Percentiles rank a stretch among this genome's conserved stretches.
phyloP scores from a whole-genome alignment of 129 eudicot species.

The Gnaphalium uliginosum region DNA sequence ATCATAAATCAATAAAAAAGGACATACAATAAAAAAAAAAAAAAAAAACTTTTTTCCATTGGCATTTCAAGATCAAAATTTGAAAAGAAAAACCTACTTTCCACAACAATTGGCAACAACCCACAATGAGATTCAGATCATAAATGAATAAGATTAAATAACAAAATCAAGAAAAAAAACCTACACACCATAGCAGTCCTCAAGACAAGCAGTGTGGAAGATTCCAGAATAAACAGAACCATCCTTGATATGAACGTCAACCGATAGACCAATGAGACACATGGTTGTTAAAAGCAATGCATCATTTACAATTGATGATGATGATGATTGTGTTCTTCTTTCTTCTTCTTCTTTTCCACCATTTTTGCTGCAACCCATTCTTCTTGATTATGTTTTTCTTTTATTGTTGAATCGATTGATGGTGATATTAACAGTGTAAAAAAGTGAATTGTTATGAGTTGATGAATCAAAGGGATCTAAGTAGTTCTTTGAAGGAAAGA shows the following conservation, averaged over 20 bases:
- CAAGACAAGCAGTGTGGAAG: conserved; percentile 63
- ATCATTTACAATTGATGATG: conserved; percentile 38
- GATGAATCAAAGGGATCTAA: conserved; percentile 32
- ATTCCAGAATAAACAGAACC: conserved; percentile 74
- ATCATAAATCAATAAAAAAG: background rate
- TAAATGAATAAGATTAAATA: background rate
- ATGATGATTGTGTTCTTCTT: conserved; percentile 20
- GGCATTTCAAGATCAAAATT: conserved; percentile 13
- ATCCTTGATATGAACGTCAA: conserved; percentile 77
- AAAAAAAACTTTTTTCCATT: background rate
- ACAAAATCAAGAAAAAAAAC: background rate
- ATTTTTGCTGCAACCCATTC: conserved; percentile 52
- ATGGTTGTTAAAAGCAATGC: conserved; percentile 71
- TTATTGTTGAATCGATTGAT: background rate
- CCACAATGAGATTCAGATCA: conserved; percentile 1
- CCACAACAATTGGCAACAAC: conserved; percentile 4
- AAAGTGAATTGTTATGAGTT: conserved; percentile 17
- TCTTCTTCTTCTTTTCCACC: conserved; percentile 21
- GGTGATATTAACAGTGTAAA: background rate
- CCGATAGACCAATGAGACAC: conserved; percentile 75
- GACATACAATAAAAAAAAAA: background rate
- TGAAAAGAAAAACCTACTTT: background rate
- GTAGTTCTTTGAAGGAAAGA: background rate
- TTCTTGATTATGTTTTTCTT: conserved; percentile 10
- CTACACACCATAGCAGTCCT: conserved; percentile 57